Evolutionary conservation across 306 rosid species (phyloP).

Genomic region (Medicago lupulina): DNA sequence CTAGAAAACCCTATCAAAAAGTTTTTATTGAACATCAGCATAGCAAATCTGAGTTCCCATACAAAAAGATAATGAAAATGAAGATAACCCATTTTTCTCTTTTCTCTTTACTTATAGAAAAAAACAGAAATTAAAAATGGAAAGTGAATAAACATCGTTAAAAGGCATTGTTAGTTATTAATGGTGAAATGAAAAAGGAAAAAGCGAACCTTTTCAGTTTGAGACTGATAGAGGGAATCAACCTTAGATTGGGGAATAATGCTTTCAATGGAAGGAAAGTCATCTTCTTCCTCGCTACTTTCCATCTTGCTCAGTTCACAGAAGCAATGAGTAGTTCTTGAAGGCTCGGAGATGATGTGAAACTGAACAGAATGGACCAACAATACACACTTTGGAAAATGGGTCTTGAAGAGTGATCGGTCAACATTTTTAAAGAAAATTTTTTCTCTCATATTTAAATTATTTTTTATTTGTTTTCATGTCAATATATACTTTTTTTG

Average conservation of each 20-base stretch:
- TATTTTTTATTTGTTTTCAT: too few relatives aligned
- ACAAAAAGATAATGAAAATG: not conserved
- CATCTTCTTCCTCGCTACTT: constrained; percentile 98
- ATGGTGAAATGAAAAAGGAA: constrained; percentile 20
- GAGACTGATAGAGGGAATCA: constrained; percentile 90
- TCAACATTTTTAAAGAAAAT: too few relatives aligned
- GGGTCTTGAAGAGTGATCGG: too few relatives aligned
- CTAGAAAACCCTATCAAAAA: constrained; percentile 18
- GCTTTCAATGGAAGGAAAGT: constrained; percentile 85
- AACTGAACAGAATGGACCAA: not conserved
- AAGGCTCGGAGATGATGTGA: not conserved
- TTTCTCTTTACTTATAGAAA: not conserved
- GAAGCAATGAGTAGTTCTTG: not conserved
- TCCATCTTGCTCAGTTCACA: constrained; percentile 54
- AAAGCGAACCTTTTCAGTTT: constrained; percentile 78
- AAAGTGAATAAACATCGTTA: not conserved
- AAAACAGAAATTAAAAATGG: not conserved
- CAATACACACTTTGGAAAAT: too few relatives aligned
- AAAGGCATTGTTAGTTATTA: not conserved
- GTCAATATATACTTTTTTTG: too few relatives aligned
- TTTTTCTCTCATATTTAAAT: too few relatives aligned
- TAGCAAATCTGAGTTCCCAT: not conserved
- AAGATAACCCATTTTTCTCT: not conserved
- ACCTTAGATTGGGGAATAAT: constrained; percentile 91
- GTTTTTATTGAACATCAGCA: not conserved